Percentiles rank a stretch among this genome's conserved stretches.
Evolutionary conservation across 106 monocot species (phyloP).

Genomic region (Xerophyta viscosa): DNA sequence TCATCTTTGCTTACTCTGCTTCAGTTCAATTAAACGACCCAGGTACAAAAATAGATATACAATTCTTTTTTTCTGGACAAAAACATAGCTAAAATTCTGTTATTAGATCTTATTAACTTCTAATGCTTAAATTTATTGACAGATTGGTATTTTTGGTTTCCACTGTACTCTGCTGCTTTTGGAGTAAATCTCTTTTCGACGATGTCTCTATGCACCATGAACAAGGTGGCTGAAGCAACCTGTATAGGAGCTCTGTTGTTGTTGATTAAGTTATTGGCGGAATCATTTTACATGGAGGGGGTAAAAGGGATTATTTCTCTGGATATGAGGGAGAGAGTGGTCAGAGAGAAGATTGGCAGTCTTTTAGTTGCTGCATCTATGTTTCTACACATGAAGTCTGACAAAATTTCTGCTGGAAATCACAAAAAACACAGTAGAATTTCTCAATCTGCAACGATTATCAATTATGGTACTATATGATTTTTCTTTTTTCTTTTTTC

Average conservation of each 20-base stretch:
- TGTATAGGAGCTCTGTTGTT: constrained; percentile 15
- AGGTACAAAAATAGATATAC: constrained; percentile 21
- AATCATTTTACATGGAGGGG: constrained; percentile 19
- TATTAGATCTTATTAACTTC: no score
- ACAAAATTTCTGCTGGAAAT: constrained; percentile 6
- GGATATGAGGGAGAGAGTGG: constrained; percentile 60
- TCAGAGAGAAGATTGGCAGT: constrained; percentile 71
- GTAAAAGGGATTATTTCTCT: constrained; percentile 32
- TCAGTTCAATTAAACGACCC: constrained; percentile 60
- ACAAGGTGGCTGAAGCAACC: background rate
- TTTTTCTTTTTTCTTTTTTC: background rate
- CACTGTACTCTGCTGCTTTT: constrained; percentile 45
- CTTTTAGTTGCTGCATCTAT: constrained; percentile 50
- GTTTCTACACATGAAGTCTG: constrained; percentile 35
- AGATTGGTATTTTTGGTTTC: constrained; percentile 81
- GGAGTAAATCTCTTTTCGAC: constrained; percentile 22
- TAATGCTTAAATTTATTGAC: constrained; percentile 2
- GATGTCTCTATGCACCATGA: background rate
- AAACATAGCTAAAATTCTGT: no score
- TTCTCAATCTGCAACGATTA: background rate
- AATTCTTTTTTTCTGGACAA: no score
- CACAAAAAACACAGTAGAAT: constrained; percentile 3
- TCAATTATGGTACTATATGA: constrained; percentile 18
- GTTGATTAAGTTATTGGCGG: constrained; percentile 37
- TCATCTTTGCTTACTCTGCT: constrained; percentile 63